phyloP scores from a whole-genome alignment of 306 rosid genomes.

The Morella rubra region DNA sequence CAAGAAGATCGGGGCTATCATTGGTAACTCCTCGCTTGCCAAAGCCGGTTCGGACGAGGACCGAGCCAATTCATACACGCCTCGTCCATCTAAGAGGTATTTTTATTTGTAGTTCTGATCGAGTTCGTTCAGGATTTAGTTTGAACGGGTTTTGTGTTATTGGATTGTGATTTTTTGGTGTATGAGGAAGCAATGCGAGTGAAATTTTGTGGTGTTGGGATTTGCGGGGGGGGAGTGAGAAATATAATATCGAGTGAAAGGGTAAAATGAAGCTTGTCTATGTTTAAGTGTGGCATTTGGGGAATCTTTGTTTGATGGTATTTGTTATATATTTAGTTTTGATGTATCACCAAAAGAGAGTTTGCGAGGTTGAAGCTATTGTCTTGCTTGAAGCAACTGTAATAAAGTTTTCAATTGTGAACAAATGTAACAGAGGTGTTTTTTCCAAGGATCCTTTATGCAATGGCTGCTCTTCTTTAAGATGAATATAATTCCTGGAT shows the following conservation, averaged over 20 bases:
- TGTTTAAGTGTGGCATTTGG: not conserved
- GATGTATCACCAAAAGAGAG: not conserved
- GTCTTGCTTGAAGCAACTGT: not conserved
- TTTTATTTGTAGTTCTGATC: not conserved
- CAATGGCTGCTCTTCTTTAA: not conserved
- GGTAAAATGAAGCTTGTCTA: no score
- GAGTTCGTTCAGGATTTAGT: no score
- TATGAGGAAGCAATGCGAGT: no score
- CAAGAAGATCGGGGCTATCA: conserved; percentile 38
- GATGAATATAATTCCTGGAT: not conserved
- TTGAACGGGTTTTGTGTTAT: no score
- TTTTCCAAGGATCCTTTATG: not conserved
- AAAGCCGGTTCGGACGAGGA: conserved; percentile 38
- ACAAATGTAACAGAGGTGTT: not conserved
- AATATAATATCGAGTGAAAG: no score
- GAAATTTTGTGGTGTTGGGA: no score
- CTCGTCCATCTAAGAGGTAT: conserved; percentile 33
- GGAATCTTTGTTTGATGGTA: not conserved
- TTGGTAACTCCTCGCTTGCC: conserved; percentile 17
- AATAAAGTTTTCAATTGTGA: not conserved
- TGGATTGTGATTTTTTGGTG: no score
- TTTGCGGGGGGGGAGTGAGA: no score
- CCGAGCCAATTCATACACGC: conserved; percentile 16
- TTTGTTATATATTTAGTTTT: not conserved
- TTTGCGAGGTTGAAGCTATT: not conserved